Evolutionary conservation across 164 flowering plant species (phyloP).

Genomic region (Platanus orientalis): DNA sequence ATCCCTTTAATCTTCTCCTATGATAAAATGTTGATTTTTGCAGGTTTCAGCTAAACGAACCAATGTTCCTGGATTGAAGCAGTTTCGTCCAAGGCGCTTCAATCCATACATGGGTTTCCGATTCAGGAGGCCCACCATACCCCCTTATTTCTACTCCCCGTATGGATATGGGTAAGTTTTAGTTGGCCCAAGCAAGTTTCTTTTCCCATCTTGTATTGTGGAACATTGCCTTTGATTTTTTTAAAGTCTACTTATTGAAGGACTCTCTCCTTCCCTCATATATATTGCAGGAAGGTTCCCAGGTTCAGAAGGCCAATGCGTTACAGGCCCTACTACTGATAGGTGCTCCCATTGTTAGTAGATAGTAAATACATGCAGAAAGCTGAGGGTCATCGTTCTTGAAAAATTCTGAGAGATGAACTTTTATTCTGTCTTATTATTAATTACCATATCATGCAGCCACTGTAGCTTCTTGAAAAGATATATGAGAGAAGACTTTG

Average conservation of each 20-base stretch:
- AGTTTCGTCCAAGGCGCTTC: slow-evolving; percentile 39
- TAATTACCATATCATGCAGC: too few relatives aligned
- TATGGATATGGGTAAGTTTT: slow-evolving; percentile 60
- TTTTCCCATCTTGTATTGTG: not conserved
- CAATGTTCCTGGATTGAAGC: slow-evolving; percentile 73
- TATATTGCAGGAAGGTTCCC: slow-evolving; percentile 52
- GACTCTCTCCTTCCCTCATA: not conserved
- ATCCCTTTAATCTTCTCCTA: not conserved
- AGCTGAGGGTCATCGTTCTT: not conserved
- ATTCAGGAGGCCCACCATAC: slow-evolving; percentile 34
- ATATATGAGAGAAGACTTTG: too few relatives aligned
- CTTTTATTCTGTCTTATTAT: too few relatives aligned
- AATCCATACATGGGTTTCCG: slow-evolving; percentile 38
- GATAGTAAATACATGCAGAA: not conserved
- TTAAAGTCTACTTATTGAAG: too few relatives aligned
- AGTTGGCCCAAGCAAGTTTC: not conserved
- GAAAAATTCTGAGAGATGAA: not conserved
- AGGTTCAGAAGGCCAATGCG: slow-evolving; percentile 55
- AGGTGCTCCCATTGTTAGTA: not conserved
- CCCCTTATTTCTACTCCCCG: slow-evolving; percentile 48
- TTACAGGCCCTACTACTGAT: slow-evolving; percentile 51
- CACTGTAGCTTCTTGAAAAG: too few relatives aligned
- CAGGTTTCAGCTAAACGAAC: slow-evolving; percentile 59
- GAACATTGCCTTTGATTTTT: not conserved
- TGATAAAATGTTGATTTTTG: not conserved